Conservation (phyloP, 2,329 filamentous ascomycete species). For the Remersonia thermophila region DNA sequence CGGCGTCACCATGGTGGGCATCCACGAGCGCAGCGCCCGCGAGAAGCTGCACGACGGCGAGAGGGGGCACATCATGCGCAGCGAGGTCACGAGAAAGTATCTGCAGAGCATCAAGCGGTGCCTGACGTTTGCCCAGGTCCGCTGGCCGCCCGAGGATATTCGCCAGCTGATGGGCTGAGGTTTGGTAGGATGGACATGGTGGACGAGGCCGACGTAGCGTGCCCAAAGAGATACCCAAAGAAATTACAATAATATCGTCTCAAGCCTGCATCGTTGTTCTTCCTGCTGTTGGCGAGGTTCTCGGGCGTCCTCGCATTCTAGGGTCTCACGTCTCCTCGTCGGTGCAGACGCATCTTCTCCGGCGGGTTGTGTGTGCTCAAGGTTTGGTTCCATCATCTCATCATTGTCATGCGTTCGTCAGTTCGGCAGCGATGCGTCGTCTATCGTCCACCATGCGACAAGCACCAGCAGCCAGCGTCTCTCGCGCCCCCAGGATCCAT, state of each 20-base stretch:
- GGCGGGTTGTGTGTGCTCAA: no score
- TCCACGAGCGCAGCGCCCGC: conserved; percentile 88
- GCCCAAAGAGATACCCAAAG: conserved; percentile 10
- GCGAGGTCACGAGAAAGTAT: conserved; percentile 90
- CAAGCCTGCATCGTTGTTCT: no score
- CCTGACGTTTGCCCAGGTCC: conserved; percentile 88
- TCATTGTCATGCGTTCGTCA: no score
- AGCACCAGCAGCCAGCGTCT: no score
- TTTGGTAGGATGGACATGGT: conserved; percentile 26
- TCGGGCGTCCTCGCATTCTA: no score
- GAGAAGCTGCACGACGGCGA: conserved; percentile 87
- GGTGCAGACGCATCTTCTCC: no score
- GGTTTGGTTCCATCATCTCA: no score
- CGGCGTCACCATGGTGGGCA: conserved; percentile 98
- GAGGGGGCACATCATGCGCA: conserved; percentile 91
- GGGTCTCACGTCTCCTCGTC: no score
- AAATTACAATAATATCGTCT: not conserved
- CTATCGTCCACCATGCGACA: no score
- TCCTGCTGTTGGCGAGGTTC: no score
- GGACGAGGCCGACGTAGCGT: not conserved
- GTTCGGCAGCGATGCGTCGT: no score
- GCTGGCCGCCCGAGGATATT: conserved; percentile 89
- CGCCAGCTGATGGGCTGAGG: conserved; percentile 81
- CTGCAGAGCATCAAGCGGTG: conserved; percentile 96
- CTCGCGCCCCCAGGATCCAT: no score